Base-by-base conservation (phyloP, 2,329 filamentous ascomycete species). In the Exophiala oligosperma region DNA sequence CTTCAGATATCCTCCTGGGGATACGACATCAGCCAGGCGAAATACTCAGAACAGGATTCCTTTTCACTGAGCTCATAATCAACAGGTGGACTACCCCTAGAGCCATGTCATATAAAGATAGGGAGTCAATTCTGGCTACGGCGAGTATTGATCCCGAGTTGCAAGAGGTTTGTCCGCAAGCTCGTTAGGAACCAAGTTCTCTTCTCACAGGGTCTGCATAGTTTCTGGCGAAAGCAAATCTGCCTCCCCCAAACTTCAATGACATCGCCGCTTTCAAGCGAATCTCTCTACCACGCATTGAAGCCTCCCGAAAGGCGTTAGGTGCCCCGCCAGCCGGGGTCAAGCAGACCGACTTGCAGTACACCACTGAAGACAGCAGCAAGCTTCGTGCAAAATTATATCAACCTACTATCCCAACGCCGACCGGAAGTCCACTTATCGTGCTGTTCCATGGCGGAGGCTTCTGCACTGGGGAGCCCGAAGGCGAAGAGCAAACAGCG, bases 371-470 rank as follows among this genome's bases (percentile, higher is more conserved):
- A 24, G 65, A 67, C 46, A 64, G 62, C 35, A 57, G 49, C 24
- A 49, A 60, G 32, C 52, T 68, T 52, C 56, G 60, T 7, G 56
- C 57, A 43, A 60, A 56, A 14, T 26, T 65, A 14, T 66, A 65
- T 47, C 50, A 58, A 23, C 61, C 58, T 4, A 35, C 48, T 21
- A 29, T 17, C 1, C 38, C 37, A 2, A 11, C 54, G n/a, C 17
- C 46, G n/a, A 24, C 43, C 5, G 35, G 35, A 11, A 38, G 48
- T n/a, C 59, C 64, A 2, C 50, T 67, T 7, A 51, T 66, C 32
- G 56, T 67, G 14, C 29, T 62, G n/a, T 51, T 60, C 29, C 66
- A 68, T 41, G 66, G 60, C 26, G 66, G 66, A n/a, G 66, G 66
- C 17, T 67, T 62, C 56, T 65, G 62, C 35, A 38, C 66, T 40